phyloP scores from a whole-genome alignment of 2,329 filamentous ascomycete genomes.

The Bipolaris oryzae region DNA sequence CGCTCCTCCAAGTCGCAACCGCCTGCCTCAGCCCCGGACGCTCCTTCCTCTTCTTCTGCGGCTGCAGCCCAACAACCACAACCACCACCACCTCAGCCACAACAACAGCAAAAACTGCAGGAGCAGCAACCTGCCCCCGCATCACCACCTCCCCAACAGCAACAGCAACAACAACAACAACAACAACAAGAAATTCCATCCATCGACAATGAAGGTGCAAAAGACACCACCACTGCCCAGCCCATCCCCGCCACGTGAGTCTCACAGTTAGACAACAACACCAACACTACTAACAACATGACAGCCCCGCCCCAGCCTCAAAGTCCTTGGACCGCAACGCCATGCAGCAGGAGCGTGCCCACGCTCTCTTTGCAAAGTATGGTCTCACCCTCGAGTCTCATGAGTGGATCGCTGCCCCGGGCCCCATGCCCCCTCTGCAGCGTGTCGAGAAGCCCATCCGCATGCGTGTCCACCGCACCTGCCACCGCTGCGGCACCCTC shows the following conservation, averaged over 20 bases:
- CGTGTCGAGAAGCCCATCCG: constrained; percentile 77
- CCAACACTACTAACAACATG: constrained; percentile 4
- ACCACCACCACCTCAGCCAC: neutral
- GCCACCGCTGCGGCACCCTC: constrained; percentile 77
- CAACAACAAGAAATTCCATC: neutral
- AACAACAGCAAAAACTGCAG: neutral
- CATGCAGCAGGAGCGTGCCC: constrained; percentile 49
- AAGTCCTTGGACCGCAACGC: constrained; percentile 39
- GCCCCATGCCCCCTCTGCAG: constrained; percentile 42
- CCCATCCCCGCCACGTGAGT: constrained; percentile 12
- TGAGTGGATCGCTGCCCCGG: constrained; percentile 41
- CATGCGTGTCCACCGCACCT: constrained; percentile 78
- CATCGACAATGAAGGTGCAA: constrained; percentile 5
- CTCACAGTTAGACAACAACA: neutral
- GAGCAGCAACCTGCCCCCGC: neutral
- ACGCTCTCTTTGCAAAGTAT: constrained; percentile 52
- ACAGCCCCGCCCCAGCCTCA: constrained; percentile 15
- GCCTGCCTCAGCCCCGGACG: constrained; percentile 8
- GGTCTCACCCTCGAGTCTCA: constrained; percentile 50
- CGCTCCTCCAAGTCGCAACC: constrained; percentile 30
- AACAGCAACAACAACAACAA: neutral
- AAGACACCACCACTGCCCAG: constrained; percentile 11
- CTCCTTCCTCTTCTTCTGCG: constrained; percentile 12
- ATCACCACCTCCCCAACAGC: neutral
- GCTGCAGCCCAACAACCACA: neutral